Base-by-base conservation (phyloP, 305 asterid genomes). In the Plantago lanceolata region DNA sequence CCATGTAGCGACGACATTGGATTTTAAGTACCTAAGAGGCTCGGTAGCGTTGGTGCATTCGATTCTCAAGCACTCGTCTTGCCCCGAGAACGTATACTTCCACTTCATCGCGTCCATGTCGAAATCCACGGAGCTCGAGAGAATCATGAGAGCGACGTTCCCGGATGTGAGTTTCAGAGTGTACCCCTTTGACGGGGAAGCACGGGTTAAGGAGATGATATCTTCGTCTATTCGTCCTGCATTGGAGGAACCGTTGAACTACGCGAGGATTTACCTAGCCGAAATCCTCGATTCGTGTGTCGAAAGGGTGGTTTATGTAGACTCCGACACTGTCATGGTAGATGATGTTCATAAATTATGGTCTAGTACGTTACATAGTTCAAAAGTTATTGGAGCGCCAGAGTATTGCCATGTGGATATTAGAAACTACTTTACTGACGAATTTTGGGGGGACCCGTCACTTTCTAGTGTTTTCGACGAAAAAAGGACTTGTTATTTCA, bases 41-140 rank as follows among this genome's bases (percentile, higher is more conserved):
- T 78, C 93, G 0, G 74, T 88, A 2, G 96, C 96, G 33, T 81
- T 95, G 0, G 81, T 88, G 31, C 81, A 85, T 68, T 88, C 92
- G 1, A 73, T 84, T 15, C 78, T 88, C 58, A 73, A 65, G 57
- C 88, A 86, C 71, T 17, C 84, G 5, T 69, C 77, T 17, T 88
- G 95, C 73, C 92, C 95, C 0, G 83, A 84, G 70, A 82, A 79
- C 70, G 31, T 82, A 48, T 73, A 15, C 67, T 83, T 86, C 65
- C 94, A 88, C 68, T 88, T 88, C 70, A 61, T 88, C 17, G 35
- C 86, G 1, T 44, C 84, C 0, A 12, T 28, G 31, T 55, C 79
- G 4, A 9, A 69, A 14, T 61, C 76, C 1, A 37, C 72, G 0
- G 73, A 69, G 0, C 78, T 81, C 17, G 11, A 37, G 19, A 11